Conservation (phyloP, 1,284 basidiomycete species). For the Chiua sp. region DNA sequence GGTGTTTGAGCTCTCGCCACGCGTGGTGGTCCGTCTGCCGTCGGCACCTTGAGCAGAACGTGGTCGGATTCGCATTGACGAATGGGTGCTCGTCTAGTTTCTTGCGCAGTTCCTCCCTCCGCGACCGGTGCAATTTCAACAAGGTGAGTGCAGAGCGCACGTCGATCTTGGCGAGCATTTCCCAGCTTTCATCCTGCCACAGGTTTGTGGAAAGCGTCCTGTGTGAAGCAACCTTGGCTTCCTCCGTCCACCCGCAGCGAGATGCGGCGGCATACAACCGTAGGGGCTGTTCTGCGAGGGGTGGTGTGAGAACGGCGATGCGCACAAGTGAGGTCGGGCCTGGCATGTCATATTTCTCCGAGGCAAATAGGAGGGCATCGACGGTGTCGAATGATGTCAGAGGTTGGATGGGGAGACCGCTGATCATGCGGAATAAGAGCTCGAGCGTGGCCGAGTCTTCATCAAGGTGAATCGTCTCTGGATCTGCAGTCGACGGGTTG, state of each 20-base stretch:
- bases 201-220: slow-evolving; percentile 55
- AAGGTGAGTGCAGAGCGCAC: slow-evolving; percentile 57
- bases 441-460: slow-evolving; percentile 61
- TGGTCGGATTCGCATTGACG: slow-evolving; percentile 49
- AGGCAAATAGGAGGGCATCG: slow-evolving; percentile 60
- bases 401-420: slow-evolving; percentile 55
- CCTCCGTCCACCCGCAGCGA: slow-evolving; percentile 61
- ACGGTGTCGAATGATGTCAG: slow-evolving; percentile 57
- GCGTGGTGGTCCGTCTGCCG: slow-evolving; percentile 57
- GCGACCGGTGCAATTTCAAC: slow-evolving; percentile 54
- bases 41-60: slow-evolving; percentile 53
- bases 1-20: slow-evolving; percentile 66
- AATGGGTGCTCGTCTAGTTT: slow-evolving; percentile 63
- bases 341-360: slow-evolving; percentile 73
- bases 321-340: slow-evolving; percentile 63
- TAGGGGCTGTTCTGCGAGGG: slow-evolving; percentile 55
- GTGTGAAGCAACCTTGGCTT: slow-evolving; percentile 55
- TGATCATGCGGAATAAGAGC: slow-evolving; percentile 61
- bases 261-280: slow-evolving; percentile 61
- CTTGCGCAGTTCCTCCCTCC: slow-evolving; percentile 52
- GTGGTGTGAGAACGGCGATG: slow-evolving; percentile 53
- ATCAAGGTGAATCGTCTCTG: slow-evolving; percentile 56
- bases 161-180: slow-evolving; percentile 51
- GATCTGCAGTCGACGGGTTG: slow-evolving; percentile 22
- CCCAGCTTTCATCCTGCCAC: slow-evolving; percentile 49